Base-by-base conservation (phyloP, 2,329 filamentous ascomycete genomes). In the Botrytis elliptica region DNA sequence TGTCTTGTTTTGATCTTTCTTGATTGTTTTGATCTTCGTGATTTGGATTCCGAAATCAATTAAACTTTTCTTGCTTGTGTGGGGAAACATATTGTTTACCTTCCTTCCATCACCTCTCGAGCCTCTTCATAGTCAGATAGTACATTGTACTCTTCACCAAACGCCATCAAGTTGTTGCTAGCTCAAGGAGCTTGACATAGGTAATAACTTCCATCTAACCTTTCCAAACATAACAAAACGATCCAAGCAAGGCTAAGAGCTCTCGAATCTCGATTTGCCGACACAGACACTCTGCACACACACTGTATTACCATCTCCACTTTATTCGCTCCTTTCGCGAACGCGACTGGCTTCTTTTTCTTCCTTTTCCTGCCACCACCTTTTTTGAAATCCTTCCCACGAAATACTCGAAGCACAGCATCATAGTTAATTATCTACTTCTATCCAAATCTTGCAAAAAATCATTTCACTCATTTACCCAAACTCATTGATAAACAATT, bases 261-360 rank as follows among this genome's bases (percentile, higher is more conserved):
- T 18, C 5, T 52, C 33, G 38, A 22, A 22, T 36, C 25, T n/a
- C 25, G 46, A 68, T 29, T 65, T 38, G 22, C 33, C 64, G 33
- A 52, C 9, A 52, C 64, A 22, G 33, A 67, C 46, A 52, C 18
- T 40, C 22, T 55, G 22, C 65, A 16, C 22, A 38, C 29, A 38
- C n/a, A 14, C 65, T 55, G 25, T 25, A 25, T 40, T 29, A 25
- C 36, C 25, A 55, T 12, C 65, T 40, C 65, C 65, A 68, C 65
- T 55, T 64, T 68, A 49, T 55, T 46, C 33, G 40, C 65, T 36
- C 55, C 65, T 36, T 68, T 68, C 36, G 40, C 65, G n/a, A 55
- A 68, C 65, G 65, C 65, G 65, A 68, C 65, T 55, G 42, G 62
- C 2, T 46, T 38, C 52, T 29, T 68, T 68, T 68, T 67, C 65